Conservation (phyloP, 352 stramenopile genomes). For the Lagenidium sp. region DNA sequence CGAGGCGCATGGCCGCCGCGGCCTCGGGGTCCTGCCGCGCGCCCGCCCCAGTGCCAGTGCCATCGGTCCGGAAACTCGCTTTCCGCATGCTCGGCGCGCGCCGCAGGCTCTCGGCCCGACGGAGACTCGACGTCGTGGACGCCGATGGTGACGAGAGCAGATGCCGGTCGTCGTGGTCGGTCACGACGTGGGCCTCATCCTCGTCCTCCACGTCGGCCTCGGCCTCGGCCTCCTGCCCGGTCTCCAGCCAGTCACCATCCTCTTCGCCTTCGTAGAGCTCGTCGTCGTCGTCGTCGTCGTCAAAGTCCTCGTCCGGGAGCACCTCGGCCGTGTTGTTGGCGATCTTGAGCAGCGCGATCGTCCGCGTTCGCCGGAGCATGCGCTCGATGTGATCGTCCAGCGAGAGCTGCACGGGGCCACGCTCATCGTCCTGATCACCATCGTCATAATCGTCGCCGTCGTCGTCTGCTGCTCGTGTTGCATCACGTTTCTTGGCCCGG, state of each 20-base stretch:
- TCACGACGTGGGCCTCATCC: neutral
- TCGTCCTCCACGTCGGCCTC: constrained; percentile 1
- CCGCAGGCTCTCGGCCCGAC: constrained; percentile 3
- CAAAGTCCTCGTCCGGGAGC: constrained; percentile 32
- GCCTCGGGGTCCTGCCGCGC: constrained; percentile 14
- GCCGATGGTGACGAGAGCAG: neutral
- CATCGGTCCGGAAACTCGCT: constrained; percentile 17
- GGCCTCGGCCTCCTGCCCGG: constrained; percentile 5
- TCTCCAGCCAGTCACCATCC: constrained; percentile 5
- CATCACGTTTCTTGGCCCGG: neutral
- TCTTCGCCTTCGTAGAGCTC: constrained; percentile 26
- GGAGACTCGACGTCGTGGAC: constrained; percentile 1
- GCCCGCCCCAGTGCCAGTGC: constrained; percentile 1
- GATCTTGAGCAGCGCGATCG: constrained; percentile 59
- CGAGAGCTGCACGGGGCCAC: constrained; percentile 19
- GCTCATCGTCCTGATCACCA: constrained; percentile 5
- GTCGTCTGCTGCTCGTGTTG: neutral
- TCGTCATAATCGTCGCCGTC: too few species aligned
- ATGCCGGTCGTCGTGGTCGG: constrained; percentile 3
- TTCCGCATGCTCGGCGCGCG: constrained; percentile 11
- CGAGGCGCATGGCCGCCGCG: constrained; percentile 35
- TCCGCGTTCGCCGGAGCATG: constrained; percentile 52
- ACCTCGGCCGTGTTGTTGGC: constrained; percentile 64
- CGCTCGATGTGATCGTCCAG: constrained; percentile 65
- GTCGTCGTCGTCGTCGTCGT: constrained; percentile 31